Conservation (phyloP, 805 yeast genomes). For the Kluyveromyces nonfermentans region DNA sequence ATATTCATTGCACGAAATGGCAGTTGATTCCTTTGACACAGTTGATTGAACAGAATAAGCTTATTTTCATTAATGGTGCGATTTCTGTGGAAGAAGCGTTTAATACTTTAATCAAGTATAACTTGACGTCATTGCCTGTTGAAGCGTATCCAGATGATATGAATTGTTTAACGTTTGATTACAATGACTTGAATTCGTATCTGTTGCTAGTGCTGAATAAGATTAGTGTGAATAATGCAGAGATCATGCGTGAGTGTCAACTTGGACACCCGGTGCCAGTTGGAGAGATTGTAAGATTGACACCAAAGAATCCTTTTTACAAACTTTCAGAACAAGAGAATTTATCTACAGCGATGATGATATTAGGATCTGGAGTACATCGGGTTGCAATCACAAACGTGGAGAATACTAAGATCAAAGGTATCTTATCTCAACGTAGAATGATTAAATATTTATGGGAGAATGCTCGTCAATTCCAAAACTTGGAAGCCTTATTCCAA, state of each 20-base stretch:
- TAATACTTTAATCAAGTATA: slow-evolving; percentile 60
- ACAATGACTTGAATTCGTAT: slow-evolving; percentile 82
- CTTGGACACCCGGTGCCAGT: slow-evolving; percentile 88
- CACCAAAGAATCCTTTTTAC: slow-evolving; percentile 82
- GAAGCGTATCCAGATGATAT: slow-evolving; percentile 44
- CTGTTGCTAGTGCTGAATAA: slow-evolving; percentile 76
- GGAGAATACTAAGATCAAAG: slow-evolving; percentile 51
- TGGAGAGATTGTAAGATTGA: slow-evolving; percentile 70
- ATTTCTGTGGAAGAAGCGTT: slow-evolving; percentile 83
- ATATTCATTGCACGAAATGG: slow-evolving; percentile 43
- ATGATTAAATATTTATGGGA: slow-evolving; percentile 83
- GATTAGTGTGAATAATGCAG: slow-evolving; percentile 31
- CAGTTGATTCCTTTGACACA: slow-evolving; percentile 60
- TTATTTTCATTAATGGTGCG: slow-evolving; percentile 57
- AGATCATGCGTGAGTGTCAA: slow-evolving; percentile 49
- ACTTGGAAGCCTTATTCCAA: slow-evolving; percentile 65
- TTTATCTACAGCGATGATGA: slow-evolving; percentile 67
- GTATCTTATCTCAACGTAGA: slow-evolving; percentile 86
- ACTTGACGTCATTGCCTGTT: slow-evolving; percentile 83
- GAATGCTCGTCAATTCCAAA: slow-evolving; percentile 77
- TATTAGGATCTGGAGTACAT: slow-evolving; percentile 92
- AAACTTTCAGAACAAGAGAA: slow-evolving; percentile 63
- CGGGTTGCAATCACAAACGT: slow-evolving; percentile 71
- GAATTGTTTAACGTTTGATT: slow-evolving; percentile 81
- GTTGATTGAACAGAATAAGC: slow-evolving; percentile 67